A percentile compares a stretch with the other conserved stretches of the same genome.
Conservation (phyloP, 805 yeast species). For the Ogataea paradorogensis region DNA sequence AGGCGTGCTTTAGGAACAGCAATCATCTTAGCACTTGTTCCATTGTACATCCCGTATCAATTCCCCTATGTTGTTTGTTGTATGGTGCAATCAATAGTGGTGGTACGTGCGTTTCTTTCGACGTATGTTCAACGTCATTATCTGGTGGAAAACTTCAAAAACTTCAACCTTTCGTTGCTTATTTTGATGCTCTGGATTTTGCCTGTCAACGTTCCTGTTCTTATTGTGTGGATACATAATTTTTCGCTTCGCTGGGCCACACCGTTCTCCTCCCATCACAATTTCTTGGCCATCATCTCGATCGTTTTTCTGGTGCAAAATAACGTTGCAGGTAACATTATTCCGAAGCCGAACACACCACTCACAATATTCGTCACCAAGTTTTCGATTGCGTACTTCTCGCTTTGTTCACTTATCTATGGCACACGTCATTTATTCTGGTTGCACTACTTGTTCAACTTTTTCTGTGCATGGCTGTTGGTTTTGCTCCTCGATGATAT, state of each 20-base stretch:
- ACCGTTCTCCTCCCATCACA: slow-evolving; percentile 85
- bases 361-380: slow-evolving; percentile 34
- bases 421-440: slow-evolving; percentile 84
- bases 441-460: slow-evolving; percentile 74
- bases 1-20: slow-evolving; percentile 35
- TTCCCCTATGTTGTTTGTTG: slow-evolving; percentile 64
- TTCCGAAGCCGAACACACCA: slow-evolving; percentile 37
- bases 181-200: slow-evolving; percentile 73
- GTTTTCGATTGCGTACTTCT: slow-evolving; percentile 47
- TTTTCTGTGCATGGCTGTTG: slow-evolving; percentile 54
- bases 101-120: slow-evolving; percentile 35
- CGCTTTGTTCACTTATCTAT: slow-evolving; percentile 61
- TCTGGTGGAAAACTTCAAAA: slow-evolving; percentile 38
- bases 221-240: slow-evolving; percentile 80
- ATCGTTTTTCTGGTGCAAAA: slow-evolving; percentile 57
- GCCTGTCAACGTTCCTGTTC: slow-evolving; percentile 74
- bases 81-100: slow-evolving; percentile 54
- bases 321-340: slow-evolving; percentile 46
- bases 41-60: slow-evolving; percentile 75
- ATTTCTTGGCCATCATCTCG: slow-evolving; percentile 73
- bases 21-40: slow-evolving; percentile 43
- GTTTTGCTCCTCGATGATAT: slow-evolving; percentile 24
- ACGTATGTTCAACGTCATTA: slow-evolving; percentile 1
- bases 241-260: slow-evolving; percentile 75
- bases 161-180: slow-evolving; percentile 61